Evolutionary conservation across 2,329 filamentous ascomycete species (phyloP).

Genomic region (Zymoseptoria ardabiliae): DNA sequence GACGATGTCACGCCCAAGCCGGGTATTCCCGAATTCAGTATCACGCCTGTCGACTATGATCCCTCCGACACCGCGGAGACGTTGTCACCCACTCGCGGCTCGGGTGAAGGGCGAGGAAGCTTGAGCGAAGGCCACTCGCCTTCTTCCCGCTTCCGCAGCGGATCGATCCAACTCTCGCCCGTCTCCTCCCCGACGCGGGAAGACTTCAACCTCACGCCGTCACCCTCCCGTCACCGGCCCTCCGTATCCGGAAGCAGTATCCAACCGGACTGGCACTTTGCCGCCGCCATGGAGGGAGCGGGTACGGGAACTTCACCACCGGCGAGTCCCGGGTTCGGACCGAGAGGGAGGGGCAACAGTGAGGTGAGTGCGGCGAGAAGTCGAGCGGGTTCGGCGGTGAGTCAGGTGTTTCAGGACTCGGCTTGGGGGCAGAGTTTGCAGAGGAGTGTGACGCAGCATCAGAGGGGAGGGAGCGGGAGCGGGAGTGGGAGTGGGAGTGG

Average conservation of each 20-base stretch:
- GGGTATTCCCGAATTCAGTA: constrained; percentile 25
- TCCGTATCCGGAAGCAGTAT: constrained; percentile 22
- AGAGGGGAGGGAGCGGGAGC: constrained; percentile 25
- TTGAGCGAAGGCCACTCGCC: constrained; percentile 3
- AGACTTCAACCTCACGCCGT: constrained; percentile 14
- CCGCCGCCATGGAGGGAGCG: constrained; percentile 34
- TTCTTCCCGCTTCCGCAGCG: constrained; percentile 18
- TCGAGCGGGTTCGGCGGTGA: constrained; percentile 61
- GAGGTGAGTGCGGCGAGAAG: constrained; percentile 38
- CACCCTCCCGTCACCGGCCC: constrained; percentile 16
- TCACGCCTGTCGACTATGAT: constrained; percentile 26
- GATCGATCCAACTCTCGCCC: constrained; percentile 26
- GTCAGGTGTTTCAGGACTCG: constrained; percentile 74
- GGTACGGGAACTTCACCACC: constrained; percentile 28
- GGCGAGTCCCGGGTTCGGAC: constrained; percentile 16
- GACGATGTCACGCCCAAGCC: constrained; percentile 32
- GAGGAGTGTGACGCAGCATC: constrained; percentile 68
- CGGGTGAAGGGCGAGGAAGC: constrained; percentile 12
- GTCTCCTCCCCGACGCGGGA: constrained; percentile 14
- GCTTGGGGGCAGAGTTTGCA: constrained; percentile 91
- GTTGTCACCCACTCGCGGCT: constrained; percentile 1
- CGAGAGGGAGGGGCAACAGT: neutral
- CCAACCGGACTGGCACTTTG: constrained; percentile 42
- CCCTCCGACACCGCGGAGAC: constrained; percentile 29
- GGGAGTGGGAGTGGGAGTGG: neutral